Evolutionary conservation across 2,329 filamentous ascomycete genomes (phyloP).

Genomic region (Nakataea oryzae): DNA sequence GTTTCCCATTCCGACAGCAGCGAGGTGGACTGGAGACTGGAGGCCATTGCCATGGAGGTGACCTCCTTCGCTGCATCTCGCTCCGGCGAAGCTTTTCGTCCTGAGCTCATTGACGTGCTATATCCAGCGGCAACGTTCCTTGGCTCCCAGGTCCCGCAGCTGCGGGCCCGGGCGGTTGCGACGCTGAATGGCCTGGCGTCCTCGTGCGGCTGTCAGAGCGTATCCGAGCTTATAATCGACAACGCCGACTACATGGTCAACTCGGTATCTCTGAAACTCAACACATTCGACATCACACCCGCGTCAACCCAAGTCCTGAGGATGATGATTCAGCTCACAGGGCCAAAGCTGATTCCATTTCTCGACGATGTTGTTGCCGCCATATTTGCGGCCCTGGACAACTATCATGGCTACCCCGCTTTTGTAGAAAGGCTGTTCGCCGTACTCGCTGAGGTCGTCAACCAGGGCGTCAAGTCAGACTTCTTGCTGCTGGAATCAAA

Average conservation of each 20-base stretch:
- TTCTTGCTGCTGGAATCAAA: conserved; percentile 34
- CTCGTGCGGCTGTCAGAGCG: conserved; percentile 63
- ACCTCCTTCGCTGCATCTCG: conserved; percentile 65
- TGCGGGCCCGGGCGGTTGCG: conserved; percentile 74
- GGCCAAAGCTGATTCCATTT: conserved; percentile 71
- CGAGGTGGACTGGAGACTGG: conserved; percentile 56
- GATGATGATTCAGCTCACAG: conserved; percentile 90
- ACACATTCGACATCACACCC: conserved; percentile 84
- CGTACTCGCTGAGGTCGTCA: conserved; percentile 72
- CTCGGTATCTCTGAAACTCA: conserved; percentile 77
- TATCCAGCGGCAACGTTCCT: conserved; percentile 89
- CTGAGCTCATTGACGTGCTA: conserved; percentile 80
- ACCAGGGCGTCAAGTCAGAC: conserved; percentile 61
- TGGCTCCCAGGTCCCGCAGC: conserved; percentile 54
- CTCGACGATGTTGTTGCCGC: conserved; percentile 85
- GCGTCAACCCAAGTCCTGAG: conserved; percentile 81
- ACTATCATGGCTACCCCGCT: conserved; percentile 83
- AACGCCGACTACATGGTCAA: conserved; percentile 98
- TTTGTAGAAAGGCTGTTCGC: conserved; percentile 80
- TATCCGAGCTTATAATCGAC: conserved; percentile 71
- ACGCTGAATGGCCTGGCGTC: conserved; percentile 71
- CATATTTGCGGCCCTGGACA: conserved; percentile 87
- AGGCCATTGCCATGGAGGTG: conserved; percentile 72
- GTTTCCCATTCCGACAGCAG: conserved; percentile 37
- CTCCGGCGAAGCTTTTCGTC: conserved; percentile 58